Evolutionary conservation across 495 filamentous ascomycete species (phyloP), one percentile per base, ranked within the genome.

Genomic region (Penicillium turbatum): DNA sequence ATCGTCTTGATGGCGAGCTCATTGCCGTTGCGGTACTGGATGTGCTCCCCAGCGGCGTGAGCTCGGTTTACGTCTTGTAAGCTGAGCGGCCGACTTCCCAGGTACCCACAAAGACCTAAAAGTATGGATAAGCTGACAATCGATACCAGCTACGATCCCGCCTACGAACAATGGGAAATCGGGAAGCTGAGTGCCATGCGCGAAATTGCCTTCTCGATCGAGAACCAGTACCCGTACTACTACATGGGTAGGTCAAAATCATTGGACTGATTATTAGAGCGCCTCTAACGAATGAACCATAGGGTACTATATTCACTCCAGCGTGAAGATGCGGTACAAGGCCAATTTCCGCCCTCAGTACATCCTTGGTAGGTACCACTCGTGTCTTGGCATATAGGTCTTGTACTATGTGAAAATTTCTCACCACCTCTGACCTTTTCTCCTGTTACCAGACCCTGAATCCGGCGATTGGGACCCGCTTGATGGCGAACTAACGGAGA

Each of bases 11-110:
- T 68, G 93, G 91, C 15, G 79, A 84, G 48, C 79, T 98, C 31
- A 83, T 97, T 32, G 93, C 93, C 13, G 80, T 98, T 48, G 88
- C 86, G 2, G 90, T 97, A 9, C 72, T 98, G 30, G 93, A 98
- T 66, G 71, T 97, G 8, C 77, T 97, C 26, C 93, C 92, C 0
- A 76, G 88, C 50, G 86, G 84, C 52, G 89, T 98, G 29, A 97
- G 92, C 71, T 89, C 88, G 16, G 93, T 97, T 32, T 98, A 98
- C 67, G 88, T 97, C 63, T 81, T 96, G 72, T 93, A 43, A 51
- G 49, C 29, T 35, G 64, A 62, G 68, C 59, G 10, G 21, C 32
- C 15, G 19, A 37, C 9, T 15, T 24, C 21, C 21, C n/a, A 21
- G 15, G 5, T 5, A 13, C 29, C 12, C 7, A 6, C 19, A 11